Base-by-base conservation (phyloP, 345 rosid genomes). In the Erodium maritimum region DNA sequence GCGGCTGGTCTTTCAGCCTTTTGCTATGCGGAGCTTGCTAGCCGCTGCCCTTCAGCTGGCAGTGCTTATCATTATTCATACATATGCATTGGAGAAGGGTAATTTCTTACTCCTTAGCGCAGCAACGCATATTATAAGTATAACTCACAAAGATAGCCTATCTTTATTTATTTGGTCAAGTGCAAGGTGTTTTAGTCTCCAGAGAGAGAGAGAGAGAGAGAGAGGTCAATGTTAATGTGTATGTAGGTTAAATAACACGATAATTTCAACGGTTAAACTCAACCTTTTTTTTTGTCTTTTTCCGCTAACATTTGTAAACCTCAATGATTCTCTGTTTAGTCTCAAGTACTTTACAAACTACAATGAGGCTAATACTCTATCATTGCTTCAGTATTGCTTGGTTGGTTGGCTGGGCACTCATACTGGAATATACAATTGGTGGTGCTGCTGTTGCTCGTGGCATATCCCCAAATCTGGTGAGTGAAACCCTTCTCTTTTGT, bases 41-140 rank as follows among this genome's bases (percentile, higher is more conserved):
- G 85, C 68, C 91, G 96, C 0, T 93, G 95, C 62, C 99, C 99
- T 0, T 93, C 99, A 61, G 99, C 99, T 59, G 99, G 99, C 63
- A 93, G 99, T 78, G 99, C 99, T 52, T 93, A 93, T 79, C 99
- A 93, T 54, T 93, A 89, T 74, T 67, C 99, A 0, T 93, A 93
- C 78, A 85, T 93, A 23, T 93, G 96, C 68, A 76, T 85, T 9
- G 99, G 99, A 62, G 99, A 93, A 79, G 88, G 95, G 99, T 93
- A 72, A 10, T 42, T 42, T 10, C 8, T 29, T 11, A 42, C 48
- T 42, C 3, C 48, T 42, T 12, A 14, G 8, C 9, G 9, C 9
- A 29, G 37, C 9, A 29, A 29, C 37, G 9, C 9, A 29, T 29
- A 29, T 29, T 29, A 29, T 29, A 11, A 11, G 1, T 11, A 12